Base-by-base conservation (phyloP, 768 basidiomycete species). In the Suillus variegatus region DNA sequence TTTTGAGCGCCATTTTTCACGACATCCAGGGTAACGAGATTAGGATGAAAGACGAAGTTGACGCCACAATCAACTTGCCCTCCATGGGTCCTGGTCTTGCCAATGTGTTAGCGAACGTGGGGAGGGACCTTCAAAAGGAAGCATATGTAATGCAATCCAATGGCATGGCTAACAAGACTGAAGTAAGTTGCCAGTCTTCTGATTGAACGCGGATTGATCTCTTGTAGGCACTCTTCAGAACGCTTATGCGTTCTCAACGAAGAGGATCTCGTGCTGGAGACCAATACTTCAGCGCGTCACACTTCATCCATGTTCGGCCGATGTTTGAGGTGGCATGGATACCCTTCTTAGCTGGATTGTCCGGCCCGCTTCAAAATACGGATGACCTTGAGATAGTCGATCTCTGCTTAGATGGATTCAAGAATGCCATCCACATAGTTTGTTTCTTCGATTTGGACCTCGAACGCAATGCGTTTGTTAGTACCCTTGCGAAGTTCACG, bases 321-420 rank as follows among this genome's bases (percentile, higher is more conserved):
- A 99, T 99, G 97, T 97, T 99, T 71, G 97, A 99, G 77, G 96
- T 98, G 8, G 96, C 95, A 25, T 99, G 97, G 97, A 99, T 99
- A 80, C 89, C 97, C 1, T 96, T 98, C 78, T 84, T 99, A 28
- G 97, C 97, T 16, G 96, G 95, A 13, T 82, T 99, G 36, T 99
- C 97, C 10, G 94, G 89, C 0, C 97, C 95, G 18, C 82, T 99
- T 52, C 97, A 99, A 76, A 93, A 95, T 65, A 95, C 95, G 1
- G 95, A 98, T 72, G 96, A 97, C 76, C 81, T 95, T 56, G 96
- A 97, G 73, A 81, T 95, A 20, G 93, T 99, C 67, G 91, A 94
- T 65, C 81, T 95, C 16, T 97, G 95, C 74, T 80, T 99, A 63
- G 95, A 98, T 65, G 97, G 97, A 14, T 96, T 99, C 84, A 95